Evolutionary conservation across 164 flowering plant species (phyloP), one percentile per base, ranked within the genome.

Genomic region (Litsea cubeba): DNA sequence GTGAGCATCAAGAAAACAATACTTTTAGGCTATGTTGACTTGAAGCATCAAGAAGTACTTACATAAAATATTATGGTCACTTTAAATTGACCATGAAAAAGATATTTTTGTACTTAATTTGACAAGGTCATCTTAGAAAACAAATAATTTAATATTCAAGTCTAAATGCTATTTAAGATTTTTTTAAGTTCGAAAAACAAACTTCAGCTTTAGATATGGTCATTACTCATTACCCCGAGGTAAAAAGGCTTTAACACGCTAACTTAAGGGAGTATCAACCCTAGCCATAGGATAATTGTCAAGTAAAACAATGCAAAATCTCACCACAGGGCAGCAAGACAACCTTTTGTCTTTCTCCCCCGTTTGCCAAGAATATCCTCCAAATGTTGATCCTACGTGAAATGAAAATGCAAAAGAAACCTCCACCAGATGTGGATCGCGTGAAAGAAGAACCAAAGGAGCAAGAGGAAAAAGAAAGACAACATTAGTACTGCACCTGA

Each of bases 251-350:
- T 18, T 60, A 6, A n/a, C 23, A 23, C 6, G 24, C 11, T n/a
- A 60, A 23, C n/a, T 23, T 60, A 60, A 60, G 23, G 24, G 23
- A 60, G 2, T 11, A 60, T n/a, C 10, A 20, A 60, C 4, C 20
- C n/a, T 23, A 60, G 23, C 63, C 2, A 60, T 2, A 17, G 62
- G 62, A 58, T 58, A 17, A 58, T 23, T 60, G 23, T 23, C n/a
- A 20, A 60, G 63, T 60, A 60, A 23, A 18, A 60, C n/a, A 60
- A 17, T 3, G 63, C 63, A 60, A 18, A 60, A 60, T 60, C n/a
- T 17, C 63, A 60, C 24, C 11, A 18, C 63, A 60, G 63, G 63
- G 63, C 63, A n/a, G 63, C 63, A 60, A 60, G 63, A 60, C 63
- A 60, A 17, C 63, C 63, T n/a, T 60, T 2, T 23, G 23, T 20